Conservation (phyloP, 1,284 basidiomycete species). For the Athelia sp. region DNA sequence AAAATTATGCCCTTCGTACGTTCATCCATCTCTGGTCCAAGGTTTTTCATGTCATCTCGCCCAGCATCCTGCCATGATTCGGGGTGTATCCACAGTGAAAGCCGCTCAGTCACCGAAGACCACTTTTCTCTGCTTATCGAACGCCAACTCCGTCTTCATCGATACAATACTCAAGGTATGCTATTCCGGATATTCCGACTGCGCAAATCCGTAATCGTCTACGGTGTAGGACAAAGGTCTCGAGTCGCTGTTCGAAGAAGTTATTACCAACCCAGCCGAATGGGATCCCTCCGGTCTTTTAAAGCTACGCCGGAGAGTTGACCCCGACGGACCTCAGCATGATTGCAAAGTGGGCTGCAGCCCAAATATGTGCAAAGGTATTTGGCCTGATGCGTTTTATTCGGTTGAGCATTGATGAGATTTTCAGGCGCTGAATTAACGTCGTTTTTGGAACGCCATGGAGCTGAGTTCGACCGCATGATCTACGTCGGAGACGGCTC, state of each 20-base stretch:
- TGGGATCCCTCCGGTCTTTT: slow-evolving; percentile 77
- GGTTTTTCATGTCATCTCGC: slow-evolving; percentile 1
- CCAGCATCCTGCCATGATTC: slow-evolving; percentile 95
- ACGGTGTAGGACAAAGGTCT: slow-evolving; percentile 67
- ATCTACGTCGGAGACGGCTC: slow-evolving; percentile 93
- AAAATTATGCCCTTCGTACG: slow-evolving; percentile 83
- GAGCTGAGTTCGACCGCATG: slow-evolving; percentile 73
- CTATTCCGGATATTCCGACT: slow-evolving; percentile 1
- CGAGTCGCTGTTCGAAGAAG: slow-evolving; percentile 71
- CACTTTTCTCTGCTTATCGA: slow-evolving; percentile 88
- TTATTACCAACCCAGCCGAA: slow-evolving; percentile 91
- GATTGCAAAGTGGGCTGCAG: slow-evolving; percentile 85
- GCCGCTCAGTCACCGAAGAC: slow-evolving; percentile 55
- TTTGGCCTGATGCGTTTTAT: slow-evolving; percentile 2
- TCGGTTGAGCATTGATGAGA: slow-evolving; percentile 2
- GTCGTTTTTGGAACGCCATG: slow-evolving; percentile 62
- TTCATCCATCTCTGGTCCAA: slow-evolving; percentile 11
- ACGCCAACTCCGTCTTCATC: slow-evolving; percentile 93
- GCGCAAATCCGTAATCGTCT: neutral
- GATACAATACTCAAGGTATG: slow-evolving; percentile 78
- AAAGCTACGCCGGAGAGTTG: slow-evolving; percentile 72
- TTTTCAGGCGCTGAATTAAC: slow-evolving; percentile 91
- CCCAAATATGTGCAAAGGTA: slow-evolving; percentile 98
- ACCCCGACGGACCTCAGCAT: slow-evolving; percentile 78
- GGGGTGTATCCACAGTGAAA: slow-evolving; percentile 80